phyloP scores from a whole-genome alignment of 2,329 filamentous ascomycete species.

The Exophiala phaeomuriformis region DNA sequence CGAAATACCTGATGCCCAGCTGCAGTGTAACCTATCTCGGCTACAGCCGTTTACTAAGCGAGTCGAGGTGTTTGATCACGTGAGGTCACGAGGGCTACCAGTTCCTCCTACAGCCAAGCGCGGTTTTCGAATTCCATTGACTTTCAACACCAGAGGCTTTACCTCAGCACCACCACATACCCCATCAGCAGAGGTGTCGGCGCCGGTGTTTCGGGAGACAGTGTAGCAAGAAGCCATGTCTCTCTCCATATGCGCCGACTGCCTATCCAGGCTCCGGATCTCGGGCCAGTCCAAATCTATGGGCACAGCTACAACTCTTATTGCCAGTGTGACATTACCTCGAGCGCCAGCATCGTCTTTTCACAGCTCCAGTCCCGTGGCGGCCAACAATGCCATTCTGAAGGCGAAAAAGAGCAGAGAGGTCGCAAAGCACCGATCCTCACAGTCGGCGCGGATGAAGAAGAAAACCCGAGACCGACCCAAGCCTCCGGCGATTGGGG shows the following conservation, averaged over 20 bases:
- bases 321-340: constrained; percentile 1
- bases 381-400: constrained; percentile 33
- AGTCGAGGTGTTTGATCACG: too few relatives aligned
- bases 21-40: too few relatives aligned
- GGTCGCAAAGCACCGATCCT: constrained; percentile 8
- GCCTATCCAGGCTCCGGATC: constrained; percentile 19
- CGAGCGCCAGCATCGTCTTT: constrained; percentile 30
- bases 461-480: constrained; percentile 37
- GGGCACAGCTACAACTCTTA: not conserved
- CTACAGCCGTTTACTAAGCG: too few relatives aligned
- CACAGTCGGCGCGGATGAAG: constrained; percentile 41
- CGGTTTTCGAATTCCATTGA: not conserved
- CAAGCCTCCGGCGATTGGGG: constrained; percentile 61
- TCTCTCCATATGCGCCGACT: constrained; percentile 19
- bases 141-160: not conserved
- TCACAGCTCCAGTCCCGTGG: constrained; percentile 41
- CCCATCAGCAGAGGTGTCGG: not conserved
- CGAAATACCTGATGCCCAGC: too few relatives aligned
- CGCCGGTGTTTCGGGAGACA: not conserved
- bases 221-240: constrained; percentile 9
- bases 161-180: not conserved
- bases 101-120: too few relatives aligned
- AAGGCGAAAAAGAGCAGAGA: constrained; percentile 42
- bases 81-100: too few relatives aligned
- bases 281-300: not conserved